A percentile compares a stretch with the other conserved stretches of the same genome.
Conservation (phyloP, 106 monocot species). For the Dactylorhiza incarnata region DNA sequence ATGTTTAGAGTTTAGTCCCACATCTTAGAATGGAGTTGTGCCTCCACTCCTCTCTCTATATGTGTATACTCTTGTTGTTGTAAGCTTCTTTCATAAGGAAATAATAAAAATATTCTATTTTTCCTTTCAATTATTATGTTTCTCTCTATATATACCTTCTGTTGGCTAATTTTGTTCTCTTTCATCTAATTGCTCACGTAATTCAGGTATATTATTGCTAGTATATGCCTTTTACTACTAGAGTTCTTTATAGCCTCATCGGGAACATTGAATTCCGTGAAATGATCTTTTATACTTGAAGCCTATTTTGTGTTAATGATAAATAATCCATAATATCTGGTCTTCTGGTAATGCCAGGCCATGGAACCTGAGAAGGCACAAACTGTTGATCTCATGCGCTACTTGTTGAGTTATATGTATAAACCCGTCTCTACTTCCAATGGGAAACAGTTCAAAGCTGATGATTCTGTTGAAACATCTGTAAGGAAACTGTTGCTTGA, state of each 20-base stretch:
- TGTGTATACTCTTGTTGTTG: too few relatives aligned
- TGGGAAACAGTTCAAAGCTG: constrained; percentile 11
- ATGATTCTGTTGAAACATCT: constrained; percentile 49
- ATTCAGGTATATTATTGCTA: too few relatives aligned
- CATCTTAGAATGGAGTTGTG: too few relatives aligned
- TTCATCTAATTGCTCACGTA: too few relatives aligned
- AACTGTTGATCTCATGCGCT: constrained; percentile 76
- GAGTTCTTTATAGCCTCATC: neutral
- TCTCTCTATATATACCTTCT: too few relatives aligned
- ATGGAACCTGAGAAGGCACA: constrained; percentile 41
- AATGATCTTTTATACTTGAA: neutral
- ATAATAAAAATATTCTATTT: too few relatives aligned
- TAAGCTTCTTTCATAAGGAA: too few relatives aligned
- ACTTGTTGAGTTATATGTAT: constrained; percentile 67
- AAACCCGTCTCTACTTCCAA: constrained; percentile 9
- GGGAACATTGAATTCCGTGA: neutral
- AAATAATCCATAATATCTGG: neutral
- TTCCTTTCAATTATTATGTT: too few relatives aligned
- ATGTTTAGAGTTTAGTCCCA: too few relatives aligned
- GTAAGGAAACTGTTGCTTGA: constrained; percentile 45
- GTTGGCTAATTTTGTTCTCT: too few relatives aligned
- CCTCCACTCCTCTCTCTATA: too few relatives aligned
- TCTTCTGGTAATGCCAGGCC: constrained; percentile 29
- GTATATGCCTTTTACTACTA: too few relatives aligned
- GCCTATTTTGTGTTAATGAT: neutral